phyloP scores from a whole-genome alignment of 2,329 filamentous ascomycete species.

The Claviceps monticola region DNA sequence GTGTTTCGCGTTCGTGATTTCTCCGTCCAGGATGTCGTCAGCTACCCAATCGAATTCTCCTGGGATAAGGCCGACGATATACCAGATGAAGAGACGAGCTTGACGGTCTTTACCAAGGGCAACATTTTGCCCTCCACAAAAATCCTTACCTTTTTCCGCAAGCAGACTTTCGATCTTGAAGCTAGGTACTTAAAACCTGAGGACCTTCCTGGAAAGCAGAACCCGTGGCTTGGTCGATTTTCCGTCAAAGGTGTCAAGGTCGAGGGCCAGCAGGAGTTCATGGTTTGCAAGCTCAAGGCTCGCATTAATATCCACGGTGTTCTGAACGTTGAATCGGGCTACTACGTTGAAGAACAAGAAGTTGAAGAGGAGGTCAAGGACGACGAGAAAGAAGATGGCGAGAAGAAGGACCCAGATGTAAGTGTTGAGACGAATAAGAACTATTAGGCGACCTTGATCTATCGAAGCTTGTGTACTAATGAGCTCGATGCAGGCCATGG shows the following conservation, averaged over 20 bases:
- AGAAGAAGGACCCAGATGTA: slow-evolving; percentile 60
- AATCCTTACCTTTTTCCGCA: slow-evolving; percentile 98
- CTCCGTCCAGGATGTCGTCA: slow-evolving; percentile 90
- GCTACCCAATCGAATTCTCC: slow-evolving; percentile 95
- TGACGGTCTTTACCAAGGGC: slow-evolving; percentile 95
- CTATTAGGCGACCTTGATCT: background rate
- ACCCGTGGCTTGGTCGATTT: slow-evolving; percentile 94
- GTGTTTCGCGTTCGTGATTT: slow-evolving; percentile 99
- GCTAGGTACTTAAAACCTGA: slow-evolving; percentile 85
- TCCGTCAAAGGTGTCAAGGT: slow-evolving; percentile 96
- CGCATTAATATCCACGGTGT: slow-evolving; percentile 93
- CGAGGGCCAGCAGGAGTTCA: slow-evolving; percentile 88
- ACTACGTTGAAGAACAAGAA: slow-evolving; percentile 96
- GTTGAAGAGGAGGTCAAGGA: slow-evolving; percentile 85
- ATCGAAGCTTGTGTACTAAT: background rate
- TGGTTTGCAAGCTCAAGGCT: slow-evolving; percentile 99
- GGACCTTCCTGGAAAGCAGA: slow-evolving; percentile 71
- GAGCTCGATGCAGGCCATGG: slow-evolving; percentile 52
- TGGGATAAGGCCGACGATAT: slow-evolving; percentile 99
- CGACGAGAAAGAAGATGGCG: slow-evolving; percentile 55
- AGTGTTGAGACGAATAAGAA: slow-evolving; percentile 26
- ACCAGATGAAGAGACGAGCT: slow-evolving; percentile 91
- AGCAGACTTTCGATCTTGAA: slow-evolving; percentile 93
- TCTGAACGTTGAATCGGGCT: slow-evolving; percentile 89
- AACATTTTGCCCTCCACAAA: slow-evolving; percentile 97